These are phyloP conservation scores for Cutaneotrichosporon daszewskae DNA, from an alignment of 1,284 basidiomycete species.

Conservation along the genomic window DNA sequence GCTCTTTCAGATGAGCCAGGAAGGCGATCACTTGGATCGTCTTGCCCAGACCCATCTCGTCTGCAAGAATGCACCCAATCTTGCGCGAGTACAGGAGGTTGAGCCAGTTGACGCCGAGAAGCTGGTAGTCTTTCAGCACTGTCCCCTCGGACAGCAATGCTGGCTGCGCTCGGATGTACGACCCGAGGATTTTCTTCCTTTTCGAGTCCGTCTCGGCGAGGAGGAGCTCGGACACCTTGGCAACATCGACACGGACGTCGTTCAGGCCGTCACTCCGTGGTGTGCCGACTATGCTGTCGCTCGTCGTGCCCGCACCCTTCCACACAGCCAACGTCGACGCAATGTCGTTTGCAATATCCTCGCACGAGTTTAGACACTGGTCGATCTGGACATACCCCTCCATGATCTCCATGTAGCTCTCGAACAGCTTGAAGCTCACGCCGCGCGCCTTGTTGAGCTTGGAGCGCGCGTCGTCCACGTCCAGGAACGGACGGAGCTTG, in stretches of 20 bases:
- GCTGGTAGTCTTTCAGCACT: slow-evolving; percentile 89
- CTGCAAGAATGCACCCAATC: slow-evolving; percentile 90
- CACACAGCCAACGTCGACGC: slow-evolving; percentile 69
- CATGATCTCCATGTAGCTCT: slow-evolving; percentile 83
- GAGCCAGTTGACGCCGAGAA: slow-evolving; percentile 97
- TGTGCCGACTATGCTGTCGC: slow-evolving; percentile 37
- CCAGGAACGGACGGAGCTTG: slow-evolving; percentile 70
- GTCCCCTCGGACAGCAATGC: slow-evolving; percentile 62
- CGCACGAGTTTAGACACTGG: slow-evolving; percentile 78
- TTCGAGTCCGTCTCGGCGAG: slow-evolving; percentile 34
- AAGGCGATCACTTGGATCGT: slow-evolving; percentile 89
- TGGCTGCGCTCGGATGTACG: slow-evolving; percentile 68
- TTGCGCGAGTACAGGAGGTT: slow-evolving; percentile 74
- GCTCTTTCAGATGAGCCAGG: slow-evolving; percentile 79
- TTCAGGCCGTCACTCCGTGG: slow-evolving; percentile 41
- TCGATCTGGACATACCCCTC: slow-evolving; percentile 88
- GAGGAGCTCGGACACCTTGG: slow-evolving; percentile 41
- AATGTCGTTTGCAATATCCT: slow-evolving; percentile 63
- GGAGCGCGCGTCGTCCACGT: slow-evolving; percentile 65
- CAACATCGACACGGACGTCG: slow-evolving; percentile 44
- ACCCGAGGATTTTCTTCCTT: slow-evolving; percentile 43
- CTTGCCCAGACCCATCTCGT: slow-evolving; percentile 99
- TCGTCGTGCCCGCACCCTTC: slow-evolving; percentile 52
- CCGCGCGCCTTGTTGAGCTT: slow-evolving; percentile 87
- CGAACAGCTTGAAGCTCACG: slow-evolving; percentile 82